These are phyloP conservation scores for Trichoderma afroharzianum DNA, from an alignment of 2,329 filamentous ascomycete genomes.

Conservation along the genomic window DNA sequence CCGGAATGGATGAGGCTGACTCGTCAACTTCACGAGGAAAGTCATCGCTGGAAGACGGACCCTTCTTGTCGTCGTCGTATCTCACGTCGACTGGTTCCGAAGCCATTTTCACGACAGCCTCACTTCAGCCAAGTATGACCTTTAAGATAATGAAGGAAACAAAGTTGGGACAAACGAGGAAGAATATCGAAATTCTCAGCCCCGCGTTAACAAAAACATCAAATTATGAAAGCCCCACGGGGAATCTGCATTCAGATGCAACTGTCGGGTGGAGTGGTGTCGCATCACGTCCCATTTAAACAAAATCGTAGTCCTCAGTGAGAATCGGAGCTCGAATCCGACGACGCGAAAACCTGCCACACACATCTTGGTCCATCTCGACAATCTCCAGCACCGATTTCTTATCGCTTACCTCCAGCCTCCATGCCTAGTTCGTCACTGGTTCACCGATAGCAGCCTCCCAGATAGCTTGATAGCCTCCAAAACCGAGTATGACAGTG, in stretches of 20 bases:
- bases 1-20: slow-evolving; percentile 18
- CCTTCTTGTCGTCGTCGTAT: slow-evolving; percentile 2
- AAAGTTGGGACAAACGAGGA: neutral
- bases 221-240: neutral
- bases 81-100: neutral
- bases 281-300: slow-evolving; percentile 6
- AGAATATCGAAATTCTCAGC: neutral
- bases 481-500: neutral
- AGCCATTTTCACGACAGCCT: neutral
- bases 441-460: neutral
- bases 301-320: neutral
- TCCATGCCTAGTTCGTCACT: neutral
- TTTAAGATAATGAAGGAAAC: neutral
- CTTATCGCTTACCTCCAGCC: neutral
- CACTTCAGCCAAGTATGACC: neutral
- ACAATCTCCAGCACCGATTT: neutral
- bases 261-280: neutral
- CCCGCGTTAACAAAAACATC: neutral
- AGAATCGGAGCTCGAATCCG: neutral
- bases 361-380: neutral
- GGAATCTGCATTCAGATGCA: slow-evolving; percentile 1
- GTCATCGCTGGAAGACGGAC: neutral
- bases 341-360: neutral
- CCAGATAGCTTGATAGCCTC: neutral
- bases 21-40: neutral